phyloP scores from a whole-genome alignment of 345 rosid species.

The Populus tremula region DNA sequence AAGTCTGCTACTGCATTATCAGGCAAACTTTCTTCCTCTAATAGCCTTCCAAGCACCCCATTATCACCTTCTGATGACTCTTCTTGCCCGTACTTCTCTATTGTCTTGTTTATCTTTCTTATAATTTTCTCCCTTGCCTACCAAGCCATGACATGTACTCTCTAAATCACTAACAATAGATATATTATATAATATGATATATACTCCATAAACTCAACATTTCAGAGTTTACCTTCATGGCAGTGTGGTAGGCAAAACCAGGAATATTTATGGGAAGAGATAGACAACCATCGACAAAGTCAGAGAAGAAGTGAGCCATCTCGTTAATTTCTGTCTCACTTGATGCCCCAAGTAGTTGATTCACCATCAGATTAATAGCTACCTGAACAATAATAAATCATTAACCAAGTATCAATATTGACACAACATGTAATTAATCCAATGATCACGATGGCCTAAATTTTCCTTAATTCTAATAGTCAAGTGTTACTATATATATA shows the following conservation, averaged over 20 bases:
- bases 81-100: constrained; percentile 33
- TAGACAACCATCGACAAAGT: constrained; percentile 85
- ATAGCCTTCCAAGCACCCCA: constrained; percentile 63
- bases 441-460: neutral
- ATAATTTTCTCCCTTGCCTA: constrained; percentile 74
- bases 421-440: too few species aligned
- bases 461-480: neutral
- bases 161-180: neutral
- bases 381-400: constrained; percentile 37
- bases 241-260: constrained; percentile 64
- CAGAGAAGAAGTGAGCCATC: constrained; percentile 72
- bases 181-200: neutral
- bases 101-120: constrained; percentile 52
- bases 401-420: neutral
- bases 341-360: constrained; percentile 67
- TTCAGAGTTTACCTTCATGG: constrained; percentile 56
- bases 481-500: neutral
- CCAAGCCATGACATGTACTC: neutral
- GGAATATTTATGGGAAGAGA: constrained; percentile 79
- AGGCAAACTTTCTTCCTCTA: constrained; percentile 65
- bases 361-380: constrained; percentile 81
- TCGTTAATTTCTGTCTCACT: constrained; percentile 61
- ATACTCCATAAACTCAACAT: neutral
- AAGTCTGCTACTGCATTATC: constrained; percentile 70
- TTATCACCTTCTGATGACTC: constrained; percentile 31